Evolutionary conservation across 1,284 basidiomycete genomes (phyloP).

Genomic region (Amylostereum areolatum): DNA sequence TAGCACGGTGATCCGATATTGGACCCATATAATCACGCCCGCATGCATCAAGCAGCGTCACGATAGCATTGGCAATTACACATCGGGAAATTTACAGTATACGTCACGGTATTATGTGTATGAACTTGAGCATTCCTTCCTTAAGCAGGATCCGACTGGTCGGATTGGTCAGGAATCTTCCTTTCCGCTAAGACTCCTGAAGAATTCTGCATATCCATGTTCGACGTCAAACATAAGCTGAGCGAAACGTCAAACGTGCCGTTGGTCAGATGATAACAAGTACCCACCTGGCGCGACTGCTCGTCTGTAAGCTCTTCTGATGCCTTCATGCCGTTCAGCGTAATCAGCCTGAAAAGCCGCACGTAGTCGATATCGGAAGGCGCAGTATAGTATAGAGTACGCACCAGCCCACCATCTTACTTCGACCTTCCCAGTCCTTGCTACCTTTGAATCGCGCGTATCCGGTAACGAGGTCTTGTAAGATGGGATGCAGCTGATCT

Average conservation of each 20-base stretch:
- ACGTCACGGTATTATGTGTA: too few relatives aligned
- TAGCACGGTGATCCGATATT: too few relatives aligned
- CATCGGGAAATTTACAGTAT: too few relatives aligned
- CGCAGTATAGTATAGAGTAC: slow-evolving; percentile 16
- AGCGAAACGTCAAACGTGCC: background rate
- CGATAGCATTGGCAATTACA: too few relatives aligned
- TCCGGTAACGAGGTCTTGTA: slow-evolving; percentile 91
- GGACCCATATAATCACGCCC: too few relatives aligned
- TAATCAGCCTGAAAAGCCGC: slow-evolving; percentile 71
- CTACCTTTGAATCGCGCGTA: slow-evolving; percentile 91
- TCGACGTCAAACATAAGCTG: slow-evolving; percentile 96
- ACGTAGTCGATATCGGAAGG: background rate
- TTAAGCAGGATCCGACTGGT: too few relatives aligned
- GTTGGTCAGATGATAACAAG: background rate
- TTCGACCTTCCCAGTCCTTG: slow-evolving; percentile 92
- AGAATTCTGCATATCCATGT: slow-evolving; percentile 95
- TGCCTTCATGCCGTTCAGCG: slow-evolving; percentile 94
- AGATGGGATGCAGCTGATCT: slow-evolving; percentile 92
- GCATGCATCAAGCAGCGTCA: too few relatives aligned
- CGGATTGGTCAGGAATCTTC: slow-evolving; percentile 6
- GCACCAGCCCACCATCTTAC: slow-evolving; percentile 90
- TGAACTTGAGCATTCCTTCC: too few relatives aligned
- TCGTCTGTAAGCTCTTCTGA: slow-evolving; percentile 96
- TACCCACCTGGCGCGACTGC: slow-evolving; percentile 80
- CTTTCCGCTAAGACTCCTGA: slow-evolving; percentile 69